Base-by-base conservation (phyloP, 2,329 filamentous ascomycete genomes). In the Cercospora janseana region DNA sequence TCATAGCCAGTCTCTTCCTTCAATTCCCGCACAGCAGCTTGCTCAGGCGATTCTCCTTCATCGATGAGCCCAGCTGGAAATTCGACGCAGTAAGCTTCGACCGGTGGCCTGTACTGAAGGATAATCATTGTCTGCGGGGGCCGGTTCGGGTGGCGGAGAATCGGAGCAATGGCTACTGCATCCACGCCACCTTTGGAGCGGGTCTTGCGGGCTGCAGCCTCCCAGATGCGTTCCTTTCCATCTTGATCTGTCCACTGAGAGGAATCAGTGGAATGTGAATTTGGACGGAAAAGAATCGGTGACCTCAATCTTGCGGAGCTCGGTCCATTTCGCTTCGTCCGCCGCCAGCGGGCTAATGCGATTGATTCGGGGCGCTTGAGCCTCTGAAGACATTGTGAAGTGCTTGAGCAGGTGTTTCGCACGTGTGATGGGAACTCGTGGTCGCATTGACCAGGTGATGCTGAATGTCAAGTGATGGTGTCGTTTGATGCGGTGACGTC, bases 1-100 rank as follows among this genome's bases (percentile, higher is more conserved):
- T 82, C 74, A 61, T 82, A 83, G 15, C 81, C 81, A 1, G 80
- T 83, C 65, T 83, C 81, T 66, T 84, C 81, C 55, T 74, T 79
- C 32, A 83, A 67, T 65, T 83, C 81, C 13, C 81, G 70, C 8
- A 82, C 67, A 9, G 77, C 77, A 38, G 79, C 79, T 38, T 79
- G 72, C 59, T 76, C 74, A 2, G 79, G 75, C 1, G 74, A 75
- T 62, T 83, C 80, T 10, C 74, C 75, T 32, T 72, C 75, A 60
- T 83, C 80, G 24, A 83, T 76, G 18, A 83, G 69, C 0, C 80
- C 80, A 0, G 80, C 79, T 0, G 80, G 80, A 4, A 82, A 75
- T 61, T 84, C 80, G 42, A 83, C 79, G 42, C 77, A 78, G 27
- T 79, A 69, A 18, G 77, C 79, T 49, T 80, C 74, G 29, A 81